Conservation (phyloP, 2,329 filamentous ascomycete species). For the Calonectria montana region DNA sequence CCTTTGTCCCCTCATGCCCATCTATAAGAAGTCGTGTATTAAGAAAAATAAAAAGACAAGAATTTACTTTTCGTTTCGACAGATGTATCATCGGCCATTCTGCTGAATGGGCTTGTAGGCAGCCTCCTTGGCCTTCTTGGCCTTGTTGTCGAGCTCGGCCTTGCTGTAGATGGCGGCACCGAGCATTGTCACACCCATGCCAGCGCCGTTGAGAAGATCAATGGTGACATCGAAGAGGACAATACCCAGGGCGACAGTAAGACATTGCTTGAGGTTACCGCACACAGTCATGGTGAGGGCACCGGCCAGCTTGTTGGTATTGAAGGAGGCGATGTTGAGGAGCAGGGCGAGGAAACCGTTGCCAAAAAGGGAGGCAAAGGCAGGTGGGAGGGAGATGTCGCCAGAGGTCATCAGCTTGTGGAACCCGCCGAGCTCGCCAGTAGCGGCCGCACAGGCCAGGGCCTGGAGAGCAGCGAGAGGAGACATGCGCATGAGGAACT, state of each 20-base stretch:
- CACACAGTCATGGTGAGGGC: conserved; percentile 70
- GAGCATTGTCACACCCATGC: conserved; percentile 65
- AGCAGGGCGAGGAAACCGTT: conserved; percentile 67
- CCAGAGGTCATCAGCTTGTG: conserved; percentile 48
- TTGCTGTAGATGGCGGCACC: conserved; percentile 69
- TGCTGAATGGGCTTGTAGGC: conserved; percentile 52
- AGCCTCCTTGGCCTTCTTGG: conserved; percentile 42
- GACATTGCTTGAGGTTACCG: conserved; percentile 68
- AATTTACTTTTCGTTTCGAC: conserved; percentile 22
- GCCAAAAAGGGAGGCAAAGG: conserved; percentile 57
- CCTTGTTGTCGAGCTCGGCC: conserved; percentile 64
- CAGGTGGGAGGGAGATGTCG: conserved; percentile 49
- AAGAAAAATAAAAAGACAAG: conserved; percentile 36
- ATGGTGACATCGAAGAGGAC: conserved; percentile 63
- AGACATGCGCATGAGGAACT: conserved; percentile 72
- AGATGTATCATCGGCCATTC: conserved; percentile 37
- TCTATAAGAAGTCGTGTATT: conserved; percentile 43
- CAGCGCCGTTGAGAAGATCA: conserved; percentile 64
- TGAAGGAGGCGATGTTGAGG: conserved; percentile 68
- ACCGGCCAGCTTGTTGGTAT: conserved; percentile 68
- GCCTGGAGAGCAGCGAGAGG: conserved; percentile 69
- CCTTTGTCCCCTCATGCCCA: conserved; percentile 29
- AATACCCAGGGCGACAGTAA: conserved; percentile 66
- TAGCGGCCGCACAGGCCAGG: conserved; percentile 61
- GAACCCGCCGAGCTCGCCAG: conserved; percentile 63